A percentile compares a stretch with the other conserved stretches of the same genome.
These are phyloP conservation scores for Pholiota conissans DNA, from an alignment of 768 basidiomycete species.

Conservation along the genomic window DNA sequence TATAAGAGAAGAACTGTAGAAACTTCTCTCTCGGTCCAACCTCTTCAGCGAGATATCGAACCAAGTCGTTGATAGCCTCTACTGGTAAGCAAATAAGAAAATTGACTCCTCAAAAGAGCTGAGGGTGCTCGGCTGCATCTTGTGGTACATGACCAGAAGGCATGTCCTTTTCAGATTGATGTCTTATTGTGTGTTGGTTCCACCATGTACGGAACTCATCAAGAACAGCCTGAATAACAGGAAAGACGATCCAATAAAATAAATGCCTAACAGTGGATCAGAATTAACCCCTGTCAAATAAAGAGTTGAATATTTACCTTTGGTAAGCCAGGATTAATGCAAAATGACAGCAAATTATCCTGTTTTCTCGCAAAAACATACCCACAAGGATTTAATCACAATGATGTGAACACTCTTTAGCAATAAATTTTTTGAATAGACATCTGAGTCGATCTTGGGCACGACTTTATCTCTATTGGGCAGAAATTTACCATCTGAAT, in stretches of 20 bases:
- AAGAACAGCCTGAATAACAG: conserved; percentile 27
- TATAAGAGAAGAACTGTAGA: not conserved
- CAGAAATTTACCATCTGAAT: not conserved
- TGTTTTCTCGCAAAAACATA: conserved; percentile 22
- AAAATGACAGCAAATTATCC: conserved; percentile 22
- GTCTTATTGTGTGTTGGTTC: too few relatives aligned
- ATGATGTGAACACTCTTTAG: conserved; percentile 30
- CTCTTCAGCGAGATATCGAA: too few relatives aligned
- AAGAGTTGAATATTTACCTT: conserved; percentile 13
- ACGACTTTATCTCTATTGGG: conserved; percentile 13
- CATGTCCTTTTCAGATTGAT: too few relatives aligned
- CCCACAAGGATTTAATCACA: conserved; percentile 29
- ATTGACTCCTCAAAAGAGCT: not conserved
- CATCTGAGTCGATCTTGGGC: conserved; percentile 19
- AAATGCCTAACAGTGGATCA: too few relatives aligned
- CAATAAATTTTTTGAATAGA: conserved; percentile 14
- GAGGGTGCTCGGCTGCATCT: not conserved
- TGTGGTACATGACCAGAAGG: conserved; percentile 25
- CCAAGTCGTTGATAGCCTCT: not conserved
- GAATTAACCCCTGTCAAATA: not conserved
- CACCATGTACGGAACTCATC: too few relatives aligned
- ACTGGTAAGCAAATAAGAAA: not conserved
- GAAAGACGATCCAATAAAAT: conserved; percentile 34
- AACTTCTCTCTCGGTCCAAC: not conserved
- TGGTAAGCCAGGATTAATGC: conserved; percentile 15